These are phyloP conservation scores for Cordyceps tenuipes DNA, from an alignment of 2,329 filamentous ascomycete species.

Conservation along the genomic window DNA sequence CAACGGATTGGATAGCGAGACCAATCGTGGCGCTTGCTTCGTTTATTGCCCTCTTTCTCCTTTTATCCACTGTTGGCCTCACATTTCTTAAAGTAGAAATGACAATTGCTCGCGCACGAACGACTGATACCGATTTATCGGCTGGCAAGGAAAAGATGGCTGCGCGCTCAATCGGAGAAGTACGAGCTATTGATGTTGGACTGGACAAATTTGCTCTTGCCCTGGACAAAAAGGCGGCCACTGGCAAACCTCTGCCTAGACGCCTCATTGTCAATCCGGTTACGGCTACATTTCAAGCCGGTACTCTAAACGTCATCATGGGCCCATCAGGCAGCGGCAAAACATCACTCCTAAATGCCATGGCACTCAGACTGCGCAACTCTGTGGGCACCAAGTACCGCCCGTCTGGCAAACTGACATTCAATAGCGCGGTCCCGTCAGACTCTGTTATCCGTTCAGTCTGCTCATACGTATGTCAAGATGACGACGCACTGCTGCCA, in stretches of 20 bases:
- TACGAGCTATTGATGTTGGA: slow-evolving; percentile 55
- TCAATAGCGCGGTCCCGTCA: slow-evolving; percentile 62
- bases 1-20: slow-evolving; percentile 55
- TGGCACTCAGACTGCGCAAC: slow-evolving; percentile 59
- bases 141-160: slow-evolving; percentile 64
- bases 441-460: slow-evolving; percentile 61
- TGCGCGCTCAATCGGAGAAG: slow-evolving; percentile 40
- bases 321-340: slow-evolving; percentile 72
- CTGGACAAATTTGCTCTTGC: slow-evolving; percentile 56
- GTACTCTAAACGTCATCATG: slow-evolving; percentile 69
- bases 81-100: slow-evolving; percentile 60
- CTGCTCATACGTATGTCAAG: slow-evolving; percentile 70
- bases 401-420: slow-evolving; percentile 53
- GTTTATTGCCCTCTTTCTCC: slow-evolving; percentile 56
- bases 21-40: slow-evolving; percentile 56
- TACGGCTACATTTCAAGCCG: slow-evolving; percentile 57
- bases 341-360: slow-evolving; percentile 64
- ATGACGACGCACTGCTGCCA: slow-evolving; percentile 66
- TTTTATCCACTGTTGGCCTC: slow-evolving; percentile 52
- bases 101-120: slow-evolving; percentile 56
- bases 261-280: slow-evolving; percentile 60
- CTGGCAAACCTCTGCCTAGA: slow-evolving; percentile 41
- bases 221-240: slow-evolving; percentile 51
- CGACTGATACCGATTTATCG: slow-evolving; percentile 51
- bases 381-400: slow-evolving; percentile 54